phyloP scores from a whole-genome alignment of 2,329 filamentous ascomycete species.

The Calonectria pauciramosa region DNA sequence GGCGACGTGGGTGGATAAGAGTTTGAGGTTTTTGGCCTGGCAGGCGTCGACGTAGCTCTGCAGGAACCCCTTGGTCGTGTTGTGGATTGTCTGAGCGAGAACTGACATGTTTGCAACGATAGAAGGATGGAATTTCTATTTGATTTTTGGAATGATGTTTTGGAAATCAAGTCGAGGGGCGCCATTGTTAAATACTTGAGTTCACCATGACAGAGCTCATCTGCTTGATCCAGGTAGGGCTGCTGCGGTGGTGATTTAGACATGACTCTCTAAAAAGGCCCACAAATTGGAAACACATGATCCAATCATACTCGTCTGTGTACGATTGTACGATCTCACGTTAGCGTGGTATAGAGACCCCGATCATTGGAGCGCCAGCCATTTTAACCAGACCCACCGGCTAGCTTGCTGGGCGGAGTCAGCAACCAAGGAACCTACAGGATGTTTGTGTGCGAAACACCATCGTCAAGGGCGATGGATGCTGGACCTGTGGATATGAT shows the following conservation, averaged over 20 bases:
- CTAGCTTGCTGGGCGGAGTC: no score
- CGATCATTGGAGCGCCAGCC: background rate
- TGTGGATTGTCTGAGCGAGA: background rate
- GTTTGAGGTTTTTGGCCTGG: background rate
- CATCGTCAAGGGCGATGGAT: no score
- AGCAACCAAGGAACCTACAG: no score
- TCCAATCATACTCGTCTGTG: background rate
- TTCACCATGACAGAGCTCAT: background rate
- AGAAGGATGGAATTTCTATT: background rate
- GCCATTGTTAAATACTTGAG: background rate
- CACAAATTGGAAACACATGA: background rate
- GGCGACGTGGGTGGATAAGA: background rate
- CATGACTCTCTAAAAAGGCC: no score
- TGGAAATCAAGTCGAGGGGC: background rate
- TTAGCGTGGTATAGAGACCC: background rate
- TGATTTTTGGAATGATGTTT: background rate
- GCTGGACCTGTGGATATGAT: no score
- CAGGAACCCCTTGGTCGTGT: background rate
- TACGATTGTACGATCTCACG: slow-evolving; percentile 5
- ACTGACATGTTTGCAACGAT: background rate
- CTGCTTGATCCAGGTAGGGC: background rate
- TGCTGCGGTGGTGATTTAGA: no score
- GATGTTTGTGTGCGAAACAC: no score
- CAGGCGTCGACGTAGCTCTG: background rate
- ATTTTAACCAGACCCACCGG: no score